Percentiles rank a stretch among this genome's conserved stretches.
phyloP scores from a whole-genome alignment of 768 basidiomycete genomes.

The Dioszegia hungarica region DNA sequence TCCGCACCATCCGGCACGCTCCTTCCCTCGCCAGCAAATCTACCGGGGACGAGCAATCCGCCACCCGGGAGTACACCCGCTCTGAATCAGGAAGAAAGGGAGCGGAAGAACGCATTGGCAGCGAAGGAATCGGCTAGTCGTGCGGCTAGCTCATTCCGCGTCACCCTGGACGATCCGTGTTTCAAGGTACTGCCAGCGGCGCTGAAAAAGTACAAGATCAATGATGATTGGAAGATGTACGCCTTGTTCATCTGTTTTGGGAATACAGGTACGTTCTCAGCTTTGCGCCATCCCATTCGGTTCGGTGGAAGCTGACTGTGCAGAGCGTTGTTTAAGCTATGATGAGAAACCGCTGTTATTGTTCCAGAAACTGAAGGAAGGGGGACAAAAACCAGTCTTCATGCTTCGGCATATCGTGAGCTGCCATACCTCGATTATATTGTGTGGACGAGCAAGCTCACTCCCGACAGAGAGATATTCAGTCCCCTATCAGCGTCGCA shows the following conservation, averaged over 20 bases:
- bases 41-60: background rate
- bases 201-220: conserved; percentile 97
- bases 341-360: conserved; percentile 96
- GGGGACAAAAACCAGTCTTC: conserved; percentile 96
- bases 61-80: no score
- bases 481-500: conserved; percentile 93
- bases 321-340: conserved; percentile 91
- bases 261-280: conserved; percentile 62
- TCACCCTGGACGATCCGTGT: conserved; percentile 94
- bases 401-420: conserved; percentile 58
- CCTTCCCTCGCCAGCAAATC: background rate
- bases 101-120: background rate
- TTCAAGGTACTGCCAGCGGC: conserved; percentile 98
- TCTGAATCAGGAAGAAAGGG: no score
- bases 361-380: conserved; percentile 95
- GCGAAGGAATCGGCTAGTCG: conserved; percentile 40
- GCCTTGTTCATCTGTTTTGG: conserved; percentile 99
- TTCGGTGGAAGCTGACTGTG: conserved; percentile 58
- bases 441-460: background rate
- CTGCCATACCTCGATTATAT: background rate
- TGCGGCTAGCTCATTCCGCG: conserved; percentile 80
- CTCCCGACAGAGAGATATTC: conserved; percentile 61
- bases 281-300: no score
- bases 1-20: background rate
- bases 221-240: conserved; percentile 98